Conservation (phyloP, 1,139 yeast species). For the Cylindricascospora bacillispora region DNA sequence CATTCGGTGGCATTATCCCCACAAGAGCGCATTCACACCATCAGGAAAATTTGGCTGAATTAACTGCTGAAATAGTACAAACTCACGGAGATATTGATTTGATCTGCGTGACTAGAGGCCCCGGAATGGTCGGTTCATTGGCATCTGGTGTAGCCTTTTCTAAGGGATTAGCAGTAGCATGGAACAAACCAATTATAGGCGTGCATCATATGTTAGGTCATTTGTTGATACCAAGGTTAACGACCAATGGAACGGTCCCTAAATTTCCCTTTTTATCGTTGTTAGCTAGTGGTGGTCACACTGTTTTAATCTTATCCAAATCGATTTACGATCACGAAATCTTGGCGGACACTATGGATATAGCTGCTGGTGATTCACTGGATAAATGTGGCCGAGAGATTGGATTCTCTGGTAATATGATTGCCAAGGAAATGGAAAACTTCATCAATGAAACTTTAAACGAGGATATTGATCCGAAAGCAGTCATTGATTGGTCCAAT, state of each 20-base stretch:
- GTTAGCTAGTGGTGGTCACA: conserved; percentile 89
- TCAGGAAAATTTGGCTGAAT: conserved; percentile 38
- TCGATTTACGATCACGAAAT: conserved; percentile 56
- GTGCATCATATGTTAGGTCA: conserved; percentile 98
- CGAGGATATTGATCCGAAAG: conserved; percentile 13
- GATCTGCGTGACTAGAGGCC: conserved; percentile 87
- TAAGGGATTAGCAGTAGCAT: conserved; percentile 70
- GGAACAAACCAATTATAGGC: conserved; percentile 68
- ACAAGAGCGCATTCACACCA: conserved; percentile 77
- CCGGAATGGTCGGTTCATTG: conserved; percentile 90
- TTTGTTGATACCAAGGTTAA: conserved; percentile 54
- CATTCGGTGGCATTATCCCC: conserved; percentile 80
- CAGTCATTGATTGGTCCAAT: conserved; percentile 8
- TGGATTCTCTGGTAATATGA: conserved; percentile 69
- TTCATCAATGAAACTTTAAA: conserved; percentile 32
- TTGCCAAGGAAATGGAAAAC: conserved; percentile 69
- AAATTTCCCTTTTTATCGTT: conserved; percentile 68
- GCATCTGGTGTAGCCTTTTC: conserved; percentile 76
- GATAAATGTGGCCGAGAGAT: conserved; percentile 87
- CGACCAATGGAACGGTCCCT: conserved; percentile 26
- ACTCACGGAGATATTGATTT: conserved; percentile 46
- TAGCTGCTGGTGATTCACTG: conserved; percentile 86
- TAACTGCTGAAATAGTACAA: conserved; percentile 31
- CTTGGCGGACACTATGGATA: conserved; percentile 65
- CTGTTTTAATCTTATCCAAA: conserved; percentile 64